Conservation (phyloP, 306 rosid species). For the Luffa aegyptiaca region DNA sequence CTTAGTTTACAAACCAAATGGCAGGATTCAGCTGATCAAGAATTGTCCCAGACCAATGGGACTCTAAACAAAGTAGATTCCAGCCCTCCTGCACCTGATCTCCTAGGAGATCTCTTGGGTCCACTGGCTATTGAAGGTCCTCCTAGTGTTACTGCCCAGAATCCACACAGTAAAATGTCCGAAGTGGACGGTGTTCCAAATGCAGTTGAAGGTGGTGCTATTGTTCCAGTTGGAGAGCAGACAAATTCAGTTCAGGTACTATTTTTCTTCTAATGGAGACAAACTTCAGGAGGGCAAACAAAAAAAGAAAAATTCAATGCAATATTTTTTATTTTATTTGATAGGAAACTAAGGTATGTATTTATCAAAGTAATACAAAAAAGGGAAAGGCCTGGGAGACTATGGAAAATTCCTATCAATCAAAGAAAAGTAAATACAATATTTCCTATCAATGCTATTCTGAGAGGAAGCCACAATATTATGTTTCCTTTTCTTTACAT, state of each 20-base stretch:
- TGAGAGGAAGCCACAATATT: not conserved
- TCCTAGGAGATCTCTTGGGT: conserved; percentile 80
- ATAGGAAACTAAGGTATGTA: not conserved
- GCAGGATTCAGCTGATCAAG: conserved; percentile 61
- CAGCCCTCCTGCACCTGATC: conserved; percentile 48
- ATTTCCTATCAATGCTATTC: not conserved
- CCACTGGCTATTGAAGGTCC: conserved; percentile 96
- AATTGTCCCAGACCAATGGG: conserved; percentile 61
- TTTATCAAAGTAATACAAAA: not conserved
- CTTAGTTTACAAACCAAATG: not conserved
- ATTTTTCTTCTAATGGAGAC: not conserved
- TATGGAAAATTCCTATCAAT: not conserved
- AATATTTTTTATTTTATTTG: not conserved
- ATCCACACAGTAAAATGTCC: conserved; percentile 30
- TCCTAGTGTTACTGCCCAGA: conserved; percentile 37
- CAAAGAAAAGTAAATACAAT: not conserved
- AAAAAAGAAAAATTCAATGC: not conserved
- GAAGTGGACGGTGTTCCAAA: conserved; percentile 38
- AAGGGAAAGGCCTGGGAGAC: not conserved
- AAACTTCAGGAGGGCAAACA: not conserved
- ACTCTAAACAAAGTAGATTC: conserved; percentile 46
- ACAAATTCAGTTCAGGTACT: conserved; percentile 74
- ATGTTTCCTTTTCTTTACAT: not conserved
- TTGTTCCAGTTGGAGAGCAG: conserved; percentile 83
- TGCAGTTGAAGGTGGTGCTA: conserved; percentile 60